Base-by-base conservation (phyloP, 129 eudicot species). In the Pulicaria dysenterica region DNA sequence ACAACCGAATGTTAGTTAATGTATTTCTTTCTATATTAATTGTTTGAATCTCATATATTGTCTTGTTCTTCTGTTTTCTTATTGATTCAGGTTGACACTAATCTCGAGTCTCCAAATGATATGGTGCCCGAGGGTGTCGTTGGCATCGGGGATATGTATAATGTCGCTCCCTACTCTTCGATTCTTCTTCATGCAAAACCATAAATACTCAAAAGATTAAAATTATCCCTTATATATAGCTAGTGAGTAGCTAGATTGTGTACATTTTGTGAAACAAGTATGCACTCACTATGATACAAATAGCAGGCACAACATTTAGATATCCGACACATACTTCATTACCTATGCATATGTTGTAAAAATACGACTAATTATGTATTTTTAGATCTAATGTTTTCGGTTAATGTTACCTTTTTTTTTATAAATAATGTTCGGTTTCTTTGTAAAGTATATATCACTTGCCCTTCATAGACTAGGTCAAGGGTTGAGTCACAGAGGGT, bases 81-180 rank as follows among this genome's bases (percentile, higher is more conserved):
- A 42, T 36, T 44, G 60, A 41, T 63, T 67, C 85, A 94, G 98
- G 98, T 84, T 0, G 98, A 94, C 85, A 94, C 98, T 37, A 94
- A 94, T 75, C 93, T 94, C 17, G 76, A 70, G 75, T 83, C 95
- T 34, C 97, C 98, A 2, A 66, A 86, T 45, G 98, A 94, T 80
- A 74, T 94, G 58, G 87, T 82, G 31, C 57, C 73, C 1, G 88
- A 84, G 44, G 98, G 98, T 53, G 89, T 84, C 3, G 60, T 78
- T 12, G 91, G 96, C 58, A 51, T 86, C 14, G 77, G 67, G 53
- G 75, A 72, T 46, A 76, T 84, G 3, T 94, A 94, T 76, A 84
- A 80, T 78, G 82, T 90, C 8, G 98, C 98, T 69, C 98, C 98
- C 46, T 88, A 77, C 79, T 90, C 98, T 8, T 87, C 88, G 3